These are phyloP conservation scores for Gymnopus androsaceus DNA, from an alignment of 1,284 basidiomycete genomes.

Conservation along the genomic window DNA sequence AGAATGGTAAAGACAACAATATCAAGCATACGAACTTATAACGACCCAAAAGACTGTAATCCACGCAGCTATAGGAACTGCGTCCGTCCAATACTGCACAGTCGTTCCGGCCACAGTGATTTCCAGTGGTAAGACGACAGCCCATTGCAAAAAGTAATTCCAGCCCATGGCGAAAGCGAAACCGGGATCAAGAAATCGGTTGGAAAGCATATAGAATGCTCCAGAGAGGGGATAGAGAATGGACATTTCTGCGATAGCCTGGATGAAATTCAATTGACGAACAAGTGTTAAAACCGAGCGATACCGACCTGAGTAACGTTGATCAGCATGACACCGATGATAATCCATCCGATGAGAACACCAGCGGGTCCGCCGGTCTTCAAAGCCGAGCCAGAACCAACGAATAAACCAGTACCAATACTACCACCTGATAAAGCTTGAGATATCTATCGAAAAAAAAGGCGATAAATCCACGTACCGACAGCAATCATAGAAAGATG, in stretches of 20 bases:
- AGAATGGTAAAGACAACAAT: background rate
- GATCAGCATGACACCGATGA: conserved; percentile 48
- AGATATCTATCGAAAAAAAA: background rate
- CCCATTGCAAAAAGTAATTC: conserved; percentile 52
- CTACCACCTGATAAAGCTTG: conserved; percentile 39
- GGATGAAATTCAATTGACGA: background rate
- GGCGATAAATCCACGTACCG: conserved; percentile 29
- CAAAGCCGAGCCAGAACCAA: conserved; percentile 49
- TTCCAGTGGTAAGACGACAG: conserved; percentile 42
- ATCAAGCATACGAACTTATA: conserved; percentile 33
- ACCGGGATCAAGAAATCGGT: conserved; percentile 50
- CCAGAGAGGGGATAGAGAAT: conserved; percentile 56
- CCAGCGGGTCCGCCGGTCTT: conserved; percentile 43
- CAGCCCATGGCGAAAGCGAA: conserved; percentile 57
- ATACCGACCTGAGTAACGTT: conserved; percentile 43
- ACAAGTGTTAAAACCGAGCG: background rate
- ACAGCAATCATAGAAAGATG: conserved; percentile 50
- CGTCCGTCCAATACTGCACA: conserved; percentile 42
- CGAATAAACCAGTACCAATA: conserved; percentile 56
- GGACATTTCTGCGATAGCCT: conserved; percentile 54
- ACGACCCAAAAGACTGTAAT: conserved; percentile 51
- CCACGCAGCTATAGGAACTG: conserved; percentile 43
- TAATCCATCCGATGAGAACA: conserved; percentile 43
- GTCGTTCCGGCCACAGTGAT: conserved; percentile 48
- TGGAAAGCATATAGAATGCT: conserved; percentile 48